These are phyloP conservation scores for Naganishia friedmannii DNA, from an alignment of 768 basidiomycete species.

Conservation along the genomic window DNA sequence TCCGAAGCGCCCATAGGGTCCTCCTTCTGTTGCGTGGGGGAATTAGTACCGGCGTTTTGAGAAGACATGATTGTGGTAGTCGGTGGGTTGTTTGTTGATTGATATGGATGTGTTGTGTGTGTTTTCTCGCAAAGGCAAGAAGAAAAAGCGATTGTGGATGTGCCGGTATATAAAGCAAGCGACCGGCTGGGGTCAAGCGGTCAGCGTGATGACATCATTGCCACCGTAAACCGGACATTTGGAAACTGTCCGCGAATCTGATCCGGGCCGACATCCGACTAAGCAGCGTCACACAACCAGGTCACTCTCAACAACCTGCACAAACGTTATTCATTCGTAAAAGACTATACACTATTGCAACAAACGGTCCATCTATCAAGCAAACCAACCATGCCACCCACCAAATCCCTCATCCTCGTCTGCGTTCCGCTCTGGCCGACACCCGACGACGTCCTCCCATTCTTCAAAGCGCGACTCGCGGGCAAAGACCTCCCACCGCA, in stretches of 20 bases:
- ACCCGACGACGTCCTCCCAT: conserved; percentile 14
- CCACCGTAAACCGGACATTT: no score
- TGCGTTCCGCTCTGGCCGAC: conserved; percentile 16
- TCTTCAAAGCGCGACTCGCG: conserved; percentile 16
- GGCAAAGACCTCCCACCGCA: conserved; percentile 10
- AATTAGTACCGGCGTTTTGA: conserved; percentile 25
- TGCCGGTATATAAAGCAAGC: not conserved
- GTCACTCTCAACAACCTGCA: no score
- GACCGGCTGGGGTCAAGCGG: no score
- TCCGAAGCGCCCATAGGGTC: conserved; percentile 23
- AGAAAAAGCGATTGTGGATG: not conserved
- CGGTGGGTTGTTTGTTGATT: not conserved
- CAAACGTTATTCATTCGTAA: no score
- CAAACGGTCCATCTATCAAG: no score
- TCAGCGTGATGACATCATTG: no score
- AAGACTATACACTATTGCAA: no score
- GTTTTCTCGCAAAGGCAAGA: not conserved
- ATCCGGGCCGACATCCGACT: no score
- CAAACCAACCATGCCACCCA: not conserved
- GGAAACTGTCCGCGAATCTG: no score
- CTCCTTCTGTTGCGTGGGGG: conserved; percentile 22
- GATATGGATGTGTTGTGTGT: not conserved
- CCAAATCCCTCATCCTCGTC: conserved; percentile 19
- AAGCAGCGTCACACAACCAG: no score
- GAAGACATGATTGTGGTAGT: conserved; percentile 14